phyloP scores from a whole-genome alignment of 192 early-diverging fungal genomes.

The Irineochytrium annulatum region DNA sequence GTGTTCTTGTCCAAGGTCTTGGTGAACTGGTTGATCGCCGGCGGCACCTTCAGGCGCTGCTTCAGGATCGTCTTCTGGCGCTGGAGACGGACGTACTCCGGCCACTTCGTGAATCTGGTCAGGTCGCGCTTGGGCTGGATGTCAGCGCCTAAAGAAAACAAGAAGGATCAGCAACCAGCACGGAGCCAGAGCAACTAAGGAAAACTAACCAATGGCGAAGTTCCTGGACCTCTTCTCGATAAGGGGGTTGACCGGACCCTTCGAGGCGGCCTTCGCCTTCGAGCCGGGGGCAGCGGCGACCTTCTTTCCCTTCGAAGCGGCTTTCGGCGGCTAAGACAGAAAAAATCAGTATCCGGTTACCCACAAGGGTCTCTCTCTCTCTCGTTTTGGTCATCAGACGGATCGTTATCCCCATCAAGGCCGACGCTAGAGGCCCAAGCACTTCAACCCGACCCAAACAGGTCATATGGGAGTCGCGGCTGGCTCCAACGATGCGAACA shows the following conservation, averaged over 20 bases:
- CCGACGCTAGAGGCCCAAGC: no score
- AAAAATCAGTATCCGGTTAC: no score
- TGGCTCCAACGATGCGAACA: no score
- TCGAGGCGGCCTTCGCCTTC: constrained; percentile 60
- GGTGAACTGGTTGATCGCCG: constrained; percentile 99
- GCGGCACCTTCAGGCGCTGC: constrained; percentile 99
- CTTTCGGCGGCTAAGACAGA: constrained; percentile 34
- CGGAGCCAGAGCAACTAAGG: no score
- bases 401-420: no score
- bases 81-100: constrained; percentile 97
- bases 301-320: constrained; percentile 65
- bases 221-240: constrained; percentile 91
- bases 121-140: constrained; percentile 95
- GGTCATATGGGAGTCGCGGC: no score
- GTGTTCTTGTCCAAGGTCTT: constrained; percentile 98
- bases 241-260: constrained; percentile 73
- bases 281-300: constrained; percentile 83
- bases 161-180: constrained; percentile 15
- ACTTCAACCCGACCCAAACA: no score
- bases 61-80: constrained; percentile 96
- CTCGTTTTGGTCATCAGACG: no score
- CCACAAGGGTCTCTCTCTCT: no score
- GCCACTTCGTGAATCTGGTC: constrained; percentile 98
- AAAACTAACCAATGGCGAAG: constrained; percentile 83
- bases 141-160: constrained; percentile 66